phyloP scores from a whole-genome alignment of 805 yeast genomes.

The Blastobotrys peoriensis region DNA sequence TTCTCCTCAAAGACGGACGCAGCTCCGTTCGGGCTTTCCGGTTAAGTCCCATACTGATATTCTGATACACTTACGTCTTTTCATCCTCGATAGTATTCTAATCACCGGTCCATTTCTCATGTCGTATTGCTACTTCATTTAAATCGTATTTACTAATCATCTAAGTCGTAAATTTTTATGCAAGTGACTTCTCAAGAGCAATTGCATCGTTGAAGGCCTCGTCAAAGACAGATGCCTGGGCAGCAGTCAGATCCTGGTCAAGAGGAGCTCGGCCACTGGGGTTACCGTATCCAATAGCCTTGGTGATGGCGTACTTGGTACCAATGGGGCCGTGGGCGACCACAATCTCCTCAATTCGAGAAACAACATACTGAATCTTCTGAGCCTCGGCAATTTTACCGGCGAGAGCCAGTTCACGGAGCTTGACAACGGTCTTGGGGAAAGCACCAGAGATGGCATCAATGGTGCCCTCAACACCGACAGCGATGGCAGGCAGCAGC shows the following conservation, averaged over 20 bases:
- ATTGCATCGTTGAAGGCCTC: constrained; percentile 13
- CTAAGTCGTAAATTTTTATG: too few species aligned
- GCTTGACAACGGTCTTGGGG: constrained; percentile 43
- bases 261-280: constrained; percentile 44
- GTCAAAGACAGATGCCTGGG: constrained; percentile 11
- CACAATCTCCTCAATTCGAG: constrained; percentile 43
- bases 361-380: constrained; percentile 37
- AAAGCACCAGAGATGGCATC: constrained; percentile 50
- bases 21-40: too few species aligned
- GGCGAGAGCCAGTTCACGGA: constrained; percentile 34
- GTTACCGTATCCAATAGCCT: constrained; percentile 38
- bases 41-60: too few species aligned
- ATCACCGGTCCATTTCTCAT: too few species aligned
- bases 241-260: constrained; percentile 19
- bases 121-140: too few species aligned
- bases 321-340: constrained; percentile 42
- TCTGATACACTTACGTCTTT: too few species aligned
- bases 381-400: constrained; percentile 40
- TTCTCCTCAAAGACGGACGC: too few species aligned
- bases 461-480: constrained; percentile 46
- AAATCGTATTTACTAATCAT: too few species aligned
- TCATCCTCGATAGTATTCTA: too few species aligned
- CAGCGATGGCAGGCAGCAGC: constrained; percentile 40
- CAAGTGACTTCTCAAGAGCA: constrained; percentile 19
- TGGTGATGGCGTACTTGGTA: constrained; percentile 38